Evolutionary conservation across 441 rosid genomes (phyloP).

Genomic region (Gossypium lobatum): DNA sequence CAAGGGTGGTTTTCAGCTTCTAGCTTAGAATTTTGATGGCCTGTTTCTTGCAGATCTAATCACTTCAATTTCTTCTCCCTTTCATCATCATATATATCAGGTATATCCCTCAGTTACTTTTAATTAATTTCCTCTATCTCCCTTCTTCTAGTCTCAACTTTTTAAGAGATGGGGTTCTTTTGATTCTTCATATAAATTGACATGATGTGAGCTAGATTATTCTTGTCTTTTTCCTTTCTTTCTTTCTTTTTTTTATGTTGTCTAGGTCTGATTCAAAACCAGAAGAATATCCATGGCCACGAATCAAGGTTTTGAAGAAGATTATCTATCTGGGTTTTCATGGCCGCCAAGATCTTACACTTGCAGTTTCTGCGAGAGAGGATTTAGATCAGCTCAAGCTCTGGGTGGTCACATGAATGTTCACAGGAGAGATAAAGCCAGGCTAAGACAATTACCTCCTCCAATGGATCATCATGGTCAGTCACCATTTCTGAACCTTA

Average conservation of each 20-base stretch:
- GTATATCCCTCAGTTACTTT: background rate
- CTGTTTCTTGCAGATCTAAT: background rate
- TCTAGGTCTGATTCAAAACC: slow-evolving; percentile 4
- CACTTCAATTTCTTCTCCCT: background rate
- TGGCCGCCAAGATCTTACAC: slow-evolving; percentile 74
- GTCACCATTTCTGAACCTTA: slow-evolving; percentile 10
- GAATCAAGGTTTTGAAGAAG: too few species aligned
- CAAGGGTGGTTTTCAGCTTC: too few species aligned
- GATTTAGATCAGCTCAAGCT: background rate
- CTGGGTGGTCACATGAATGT: slow-evolving; percentile 6
- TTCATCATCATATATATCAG: background rate
- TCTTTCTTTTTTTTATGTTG: background rate
- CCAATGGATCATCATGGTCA: too few species aligned
- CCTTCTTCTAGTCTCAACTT: slow-evolving; percentile 1
- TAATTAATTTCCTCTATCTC: slow-evolving; percentile 10
- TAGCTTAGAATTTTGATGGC: background rate
- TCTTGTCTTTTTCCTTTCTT: background rate
- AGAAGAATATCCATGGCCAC: too few species aligned
- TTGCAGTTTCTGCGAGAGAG: background rate
- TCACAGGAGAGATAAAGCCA: slow-evolving; percentile 75
- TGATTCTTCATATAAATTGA: background rate
- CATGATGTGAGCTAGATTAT: background rate
- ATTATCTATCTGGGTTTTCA: slow-evolving; percentile 37
- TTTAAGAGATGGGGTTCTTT: background rate
- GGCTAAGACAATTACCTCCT: slow-evolving; percentile 45